Evolutionary conservation across 345 rosid species (phyloP).

Genomic region (Gossypium bickii): DNA sequence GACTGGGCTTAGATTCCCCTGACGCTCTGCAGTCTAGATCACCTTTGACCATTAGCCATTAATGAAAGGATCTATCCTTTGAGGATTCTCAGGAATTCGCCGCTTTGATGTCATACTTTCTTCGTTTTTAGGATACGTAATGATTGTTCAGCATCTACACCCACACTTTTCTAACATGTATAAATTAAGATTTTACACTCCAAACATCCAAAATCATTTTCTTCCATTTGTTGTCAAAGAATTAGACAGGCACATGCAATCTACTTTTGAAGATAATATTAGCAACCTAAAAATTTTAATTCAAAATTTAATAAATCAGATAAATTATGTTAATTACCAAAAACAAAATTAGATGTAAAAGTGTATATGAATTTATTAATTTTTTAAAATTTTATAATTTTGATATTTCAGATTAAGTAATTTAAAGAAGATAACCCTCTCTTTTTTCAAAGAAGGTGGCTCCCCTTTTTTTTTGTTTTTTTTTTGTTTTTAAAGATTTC

Average conservation of each 20-base stretch:
- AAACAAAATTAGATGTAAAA: too few relatives aligned
- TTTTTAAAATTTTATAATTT: too few relatives aligned
- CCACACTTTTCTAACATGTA: not conserved
- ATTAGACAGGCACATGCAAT: not conserved
- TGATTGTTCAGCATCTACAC: not conserved
- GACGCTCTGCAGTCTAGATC: not conserved
- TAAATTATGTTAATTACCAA: too few relatives aligned
- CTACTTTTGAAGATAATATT: not conserved
- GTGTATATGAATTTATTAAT: too few relatives aligned
- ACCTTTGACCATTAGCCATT: too few relatives aligned
- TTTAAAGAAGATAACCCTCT: too few relatives aligned
- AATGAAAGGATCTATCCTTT: not conserved
- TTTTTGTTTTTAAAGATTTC: too few relatives aligned
- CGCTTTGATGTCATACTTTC: not conserved
- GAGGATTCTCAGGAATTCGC: not conserved
- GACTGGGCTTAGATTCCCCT: not conserved
- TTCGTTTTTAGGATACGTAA: not conserved
- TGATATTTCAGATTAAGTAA: too few relatives aligned
- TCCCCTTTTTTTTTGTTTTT: rapidly evolving
- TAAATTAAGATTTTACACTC: not conserved
- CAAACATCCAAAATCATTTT: not conserved
- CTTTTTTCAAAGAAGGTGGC: too few relatives aligned
- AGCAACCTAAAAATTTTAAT: too few relatives aligned
- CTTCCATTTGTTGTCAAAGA: not conserved
- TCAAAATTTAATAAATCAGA: too few relatives aligned